Evolutionary conservation across 75 land plant species (phyloP), one percentile per base, ranked within the genome.

Genomic region (Azolla pinnata): DNA sequence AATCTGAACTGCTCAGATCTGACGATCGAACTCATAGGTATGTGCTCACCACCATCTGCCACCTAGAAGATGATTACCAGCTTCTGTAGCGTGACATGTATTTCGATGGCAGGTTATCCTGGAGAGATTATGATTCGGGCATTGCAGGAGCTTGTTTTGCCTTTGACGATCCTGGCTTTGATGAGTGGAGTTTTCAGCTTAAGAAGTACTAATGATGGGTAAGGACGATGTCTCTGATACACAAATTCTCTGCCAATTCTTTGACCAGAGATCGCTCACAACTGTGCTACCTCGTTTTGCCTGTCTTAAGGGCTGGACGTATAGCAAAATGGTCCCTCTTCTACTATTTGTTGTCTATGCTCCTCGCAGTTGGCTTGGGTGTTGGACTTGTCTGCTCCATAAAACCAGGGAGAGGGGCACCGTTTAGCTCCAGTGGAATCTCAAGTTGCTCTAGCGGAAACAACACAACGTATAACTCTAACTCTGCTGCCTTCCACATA

Each of bases 111-210:
- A 72, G 75, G 69, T 17, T 72, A 72, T 58, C 69, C 69, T 51
- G 75, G 75, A 60, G 75, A 72, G 56, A 49, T 72, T 31, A 49
- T 72, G 54, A 72, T 72, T 58, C 75, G 75, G n/a, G 72, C 72
- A 54, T 31, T 69, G 48, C 67, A 62, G 47, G 72, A 69, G 59
- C 67, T 69, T 35, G 69, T 72, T 25, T 53, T 72, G 63, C 75
- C 75, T 12, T 44, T 72, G 57, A 72, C 66, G 29, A 58, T 66
- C 31, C 59, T 72, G 33, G 75, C 75, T 34, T 60, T 72, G 23
- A 72, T 72, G 75, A 65, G 35, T 34, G 75, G 75, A 28, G 75
- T 72, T 12, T 66, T 72, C 57, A 72, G 68, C 27, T 59, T 72
- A 35, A 68, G 75, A 40, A 64, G 59, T 35, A 35, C 69, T 9